These are phyloP conservation scores for Hericium coralloides DNA, from an alignment of 768 basidiomycete genomes.

Conservation along the genomic window DNA sequence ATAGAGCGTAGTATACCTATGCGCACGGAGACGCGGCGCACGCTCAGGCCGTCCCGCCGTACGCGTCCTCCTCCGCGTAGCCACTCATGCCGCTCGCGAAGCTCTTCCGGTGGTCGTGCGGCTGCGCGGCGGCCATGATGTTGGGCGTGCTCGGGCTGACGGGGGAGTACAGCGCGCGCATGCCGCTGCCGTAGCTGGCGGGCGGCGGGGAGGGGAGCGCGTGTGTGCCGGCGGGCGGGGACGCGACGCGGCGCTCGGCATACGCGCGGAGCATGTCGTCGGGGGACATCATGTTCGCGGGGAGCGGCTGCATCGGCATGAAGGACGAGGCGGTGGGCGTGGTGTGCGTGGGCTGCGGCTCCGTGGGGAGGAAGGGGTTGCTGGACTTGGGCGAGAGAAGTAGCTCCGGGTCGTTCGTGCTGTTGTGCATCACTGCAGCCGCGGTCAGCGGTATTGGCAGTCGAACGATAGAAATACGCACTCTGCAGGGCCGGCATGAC, in stretches of 20 bases:
- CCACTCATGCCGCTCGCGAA: not conserved
- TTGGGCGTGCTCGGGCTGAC: not conserved
- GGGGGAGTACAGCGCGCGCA: conserved; percentile 27
- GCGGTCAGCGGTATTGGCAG: not conserved
- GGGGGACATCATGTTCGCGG: conserved; percentile 42
- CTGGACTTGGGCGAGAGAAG: conserved; percentile 28
- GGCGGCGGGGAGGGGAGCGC: conserved; percentile 18
- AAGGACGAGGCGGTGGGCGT: conserved; percentile 22
- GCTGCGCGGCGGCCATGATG: not conserved
- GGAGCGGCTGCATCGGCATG: conserved; percentile 34
- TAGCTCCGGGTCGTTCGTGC: conserved; percentile 34
- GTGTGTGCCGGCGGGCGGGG: conserved; percentile 18
- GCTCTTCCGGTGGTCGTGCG: not conserved
- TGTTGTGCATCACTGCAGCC: conserved; percentile 58
- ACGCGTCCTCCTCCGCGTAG: not conserved
- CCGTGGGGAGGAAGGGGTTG: conserved; percentile 17
- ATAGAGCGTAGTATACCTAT: too few species aligned
- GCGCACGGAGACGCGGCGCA: not conserved
- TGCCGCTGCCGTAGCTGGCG: conserved; percentile 19
- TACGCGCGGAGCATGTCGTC: conserved; percentile 76
- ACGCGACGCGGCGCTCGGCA: conserved; percentile 35
- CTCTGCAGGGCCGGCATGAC: conserved; percentile 62
- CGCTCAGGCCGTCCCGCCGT: not conserved
- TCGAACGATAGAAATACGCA: conserved; percentile 27
- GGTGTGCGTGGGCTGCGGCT: conserved; percentile 26